Conservation (phyloP, 441 rosid species). For the Pelargonium australe region DNA sequence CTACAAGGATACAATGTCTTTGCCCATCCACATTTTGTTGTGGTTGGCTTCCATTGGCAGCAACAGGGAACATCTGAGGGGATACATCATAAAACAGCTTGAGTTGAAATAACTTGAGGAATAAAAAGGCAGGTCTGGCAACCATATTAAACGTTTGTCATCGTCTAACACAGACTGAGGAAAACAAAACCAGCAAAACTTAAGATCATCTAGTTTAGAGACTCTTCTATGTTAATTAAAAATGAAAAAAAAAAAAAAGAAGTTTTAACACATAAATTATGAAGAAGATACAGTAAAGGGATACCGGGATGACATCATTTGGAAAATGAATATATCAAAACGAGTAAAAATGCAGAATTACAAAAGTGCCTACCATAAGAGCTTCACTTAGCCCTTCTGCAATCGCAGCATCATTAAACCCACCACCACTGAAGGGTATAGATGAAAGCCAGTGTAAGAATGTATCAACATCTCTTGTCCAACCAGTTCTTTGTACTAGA, state of each 20-base stretch:
- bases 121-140: neutral
- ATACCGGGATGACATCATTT: neutral
- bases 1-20: slow-evolving; percentile 83
- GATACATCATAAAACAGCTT: slow-evolving; percentile 25
- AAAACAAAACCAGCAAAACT: neutral
- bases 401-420: slow-evolving; percentile 88
- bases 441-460: slow-evolving; percentile 77
- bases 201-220: neutral
- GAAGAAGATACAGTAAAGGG: neutral
- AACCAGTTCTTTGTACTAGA: slow-evolving; percentile 82
- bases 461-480: slow-evolving; percentile 81
- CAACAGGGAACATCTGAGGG: slow-evolving; percentile 61
- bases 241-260: neutral
- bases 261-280: neutral
- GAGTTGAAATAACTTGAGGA: neutral
- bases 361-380: slow-evolving; percentile 53
- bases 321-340: slow-evolving; percentile 8
- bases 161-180: neutral
- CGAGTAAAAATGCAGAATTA: slow-evolving; percentile 10
- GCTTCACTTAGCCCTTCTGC: slow-evolving; percentile 99
- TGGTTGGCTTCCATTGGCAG: slow-evolving; percentile 53
- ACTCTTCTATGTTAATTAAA: neutral
- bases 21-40: slow-evolving; percentile 63
- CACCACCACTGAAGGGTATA: slow-evolving; percentile 79
- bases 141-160: neutral